Evolutionary conservation across 495 filamentous ascomycete genomes (phyloP).

Genomic region (Xylaria venustula): DNA sequence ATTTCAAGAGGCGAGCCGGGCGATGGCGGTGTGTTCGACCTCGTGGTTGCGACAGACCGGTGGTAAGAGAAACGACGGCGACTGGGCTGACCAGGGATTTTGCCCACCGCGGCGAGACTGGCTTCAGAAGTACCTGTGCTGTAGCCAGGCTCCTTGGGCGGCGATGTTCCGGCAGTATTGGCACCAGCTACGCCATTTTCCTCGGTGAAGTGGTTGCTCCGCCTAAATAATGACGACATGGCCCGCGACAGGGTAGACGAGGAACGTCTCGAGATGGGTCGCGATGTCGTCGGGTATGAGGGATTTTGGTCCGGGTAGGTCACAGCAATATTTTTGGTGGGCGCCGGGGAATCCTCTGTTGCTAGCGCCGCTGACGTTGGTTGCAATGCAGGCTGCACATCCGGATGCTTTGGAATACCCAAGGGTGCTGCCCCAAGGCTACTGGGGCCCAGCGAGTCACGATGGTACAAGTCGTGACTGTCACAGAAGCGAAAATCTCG

Average conservation of each 20-base stretch:
- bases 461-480: constrained; percentile 37
- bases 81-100: constrained; percentile 13
- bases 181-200: constrained; percentile 5
- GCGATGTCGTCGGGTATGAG: constrained; percentile 10
- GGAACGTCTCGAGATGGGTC: constrained; percentile 16
- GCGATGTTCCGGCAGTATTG: constrained; percentile 12
- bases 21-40: constrained; percentile 54
- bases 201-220: constrained; percentile 24
- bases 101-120: constrained; percentile 19
- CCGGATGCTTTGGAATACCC: constrained; percentile 21
- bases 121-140: constrained; percentile 22
- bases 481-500: constrained; percentile 46
- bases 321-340: background rate
- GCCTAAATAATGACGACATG: constrained; percentile 30
- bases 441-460: constrained; percentile 30
- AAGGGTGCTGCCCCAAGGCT: constrained; percentile 18
- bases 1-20: constrained; percentile 44
- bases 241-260: constrained; percentile 24
- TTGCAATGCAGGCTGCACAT: constrained; percentile 18
- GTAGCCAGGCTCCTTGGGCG: constrained; percentile 22
- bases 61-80: constrained; percentile 47
- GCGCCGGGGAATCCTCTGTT: constrained; percentile 31
- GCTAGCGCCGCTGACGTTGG: constrained; percentile 18
- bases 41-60: constrained; percentile 45
- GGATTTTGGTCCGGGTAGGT: constrained; percentile 13